Evolutionary conservation across 2,329 filamentous ascomycete species (phyloP), one percentile per base, ranked within the genome.

Genomic region (Rutstroemia sp.): DNA sequence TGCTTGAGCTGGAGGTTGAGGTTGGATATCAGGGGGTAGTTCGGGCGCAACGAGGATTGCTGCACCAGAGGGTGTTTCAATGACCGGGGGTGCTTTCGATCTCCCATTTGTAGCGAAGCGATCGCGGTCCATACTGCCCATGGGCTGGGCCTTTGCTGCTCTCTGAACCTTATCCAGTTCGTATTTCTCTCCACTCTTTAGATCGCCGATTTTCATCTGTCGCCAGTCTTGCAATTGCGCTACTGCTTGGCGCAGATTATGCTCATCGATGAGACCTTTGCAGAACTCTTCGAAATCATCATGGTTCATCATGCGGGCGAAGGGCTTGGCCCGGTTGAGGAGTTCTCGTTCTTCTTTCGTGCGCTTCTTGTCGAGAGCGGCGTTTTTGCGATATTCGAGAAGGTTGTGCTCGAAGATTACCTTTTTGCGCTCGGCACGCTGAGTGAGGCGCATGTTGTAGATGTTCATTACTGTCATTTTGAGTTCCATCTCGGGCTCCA

Each of bases 381-480:
- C 87, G 69, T 96, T 96, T 71, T 96, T 95, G 60, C 91, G 81
- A 68, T 99, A 99, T 56, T 99, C 92, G 4, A 99, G 78, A 27
- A 99, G 77, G 58, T 88, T 88, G 72, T 99, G 94, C 69, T 97
- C 92, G 66, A 99, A 97, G 5, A 99, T 88, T 51, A 97, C 88
- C 74, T 94, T 95, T 73, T 99, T 99, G 47, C 94, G 82, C 67
- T 97, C 92, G 6, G 92, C 92, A 63, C 94, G 85, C 57, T 92
- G 88, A 2, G 92, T 96, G 17, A 99, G 75, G 4, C 92, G 84
- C 57, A 88, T 87, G 68, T 99, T 99, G 77, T 99, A 99, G 51
- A 99, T 95, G 63, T 96, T 91, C 84, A 99, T 96, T 19, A 99
- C 91, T 0, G 91, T 96, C 74, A 97, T 84, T 77, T 99, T 99